Evolutionary conservation across 441 rosid genomes (phyloP).

Genomic region (Geranium incanum): DNA sequence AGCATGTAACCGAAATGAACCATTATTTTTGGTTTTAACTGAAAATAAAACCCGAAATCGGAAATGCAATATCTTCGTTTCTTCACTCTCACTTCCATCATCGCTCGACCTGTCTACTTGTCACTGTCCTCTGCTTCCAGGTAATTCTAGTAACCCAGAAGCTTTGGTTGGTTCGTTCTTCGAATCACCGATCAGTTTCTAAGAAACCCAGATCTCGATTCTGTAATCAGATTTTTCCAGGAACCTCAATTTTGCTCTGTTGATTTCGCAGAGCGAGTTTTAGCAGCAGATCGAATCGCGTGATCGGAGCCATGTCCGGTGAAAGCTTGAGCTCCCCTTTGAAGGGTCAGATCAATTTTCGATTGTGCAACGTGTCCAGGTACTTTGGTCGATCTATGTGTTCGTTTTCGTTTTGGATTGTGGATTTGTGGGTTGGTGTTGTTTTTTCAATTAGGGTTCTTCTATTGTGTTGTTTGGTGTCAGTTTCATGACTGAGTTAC

Average conservation of each 20-base stretch:
- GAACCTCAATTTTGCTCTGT: not conserved
- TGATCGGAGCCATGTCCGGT: slow-evolving; percentile 33
- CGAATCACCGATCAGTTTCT: not conserved
- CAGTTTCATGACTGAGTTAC: slow-evolving; percentile 57
- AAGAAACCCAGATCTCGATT: not conserved
- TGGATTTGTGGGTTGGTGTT: not conserved
- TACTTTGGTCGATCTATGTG: slow-evolving; percentile 13
- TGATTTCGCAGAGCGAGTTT: not conserved
- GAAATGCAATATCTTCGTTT: not conserved
- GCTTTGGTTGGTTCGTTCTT: too few relatives aligned
- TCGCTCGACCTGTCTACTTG: not conserved
- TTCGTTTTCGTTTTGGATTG: not conserved
- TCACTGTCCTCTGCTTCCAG: not conserved
- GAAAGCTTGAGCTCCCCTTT: slow-evolving; percentile 24
- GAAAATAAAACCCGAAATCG: not conserved
- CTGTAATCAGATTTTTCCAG: not conserved
- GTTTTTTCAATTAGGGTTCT: slow-evolving; percentile 4
- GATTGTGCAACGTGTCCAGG: slow-evolving; percentile 50
- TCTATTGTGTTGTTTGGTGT: slow-evolving; percentile 5
- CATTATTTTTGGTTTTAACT: too few relatives aligned
- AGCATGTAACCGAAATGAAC: too few relatives aligned
- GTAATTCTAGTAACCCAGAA: not conserved
- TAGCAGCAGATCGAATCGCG: slow-evolving; percentile 17
- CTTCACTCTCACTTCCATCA: not conserved
- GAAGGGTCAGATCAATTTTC: slow-evolving; percentile 33